These are phyloP conservation scores for Neospermospora avenae DNA, from an alignment of 2,329 filamentous ascomycete species.

Conservation along the genomic window DNA sequence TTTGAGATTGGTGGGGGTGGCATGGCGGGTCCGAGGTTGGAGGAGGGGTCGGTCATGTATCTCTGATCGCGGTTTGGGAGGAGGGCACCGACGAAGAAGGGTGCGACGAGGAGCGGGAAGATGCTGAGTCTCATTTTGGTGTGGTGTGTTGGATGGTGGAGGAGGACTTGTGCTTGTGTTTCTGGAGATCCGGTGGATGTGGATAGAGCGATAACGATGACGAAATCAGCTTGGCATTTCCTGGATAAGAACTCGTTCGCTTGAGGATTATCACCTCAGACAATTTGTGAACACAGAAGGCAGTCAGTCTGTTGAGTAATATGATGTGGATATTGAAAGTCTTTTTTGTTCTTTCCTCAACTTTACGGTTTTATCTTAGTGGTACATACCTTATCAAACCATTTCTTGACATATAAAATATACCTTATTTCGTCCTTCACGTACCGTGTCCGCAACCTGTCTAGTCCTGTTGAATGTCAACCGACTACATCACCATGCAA, in stretches of 20 bases:
- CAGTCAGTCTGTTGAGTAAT: no score
- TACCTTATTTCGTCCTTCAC: no score
- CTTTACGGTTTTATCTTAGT: no score
- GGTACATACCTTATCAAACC: no score
- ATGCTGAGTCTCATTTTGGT: conserved; percentile 22
- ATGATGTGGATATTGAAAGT: no score
- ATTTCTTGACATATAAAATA: no score
- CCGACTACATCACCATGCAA: no score
- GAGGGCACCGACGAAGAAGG: conserved; percentile 10
- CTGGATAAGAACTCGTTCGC: not conserved
- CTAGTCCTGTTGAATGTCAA: no score
- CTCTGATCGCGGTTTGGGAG: conserved; percentile 11
- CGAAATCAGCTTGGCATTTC: not conserved
- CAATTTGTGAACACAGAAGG: no score
- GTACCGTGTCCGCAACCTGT: no score
- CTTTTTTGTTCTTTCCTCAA: no score
- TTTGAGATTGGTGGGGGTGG: conserved; percentile 23
- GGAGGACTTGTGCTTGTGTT: not conserved
- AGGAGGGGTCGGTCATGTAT: conserved; percentile 15
- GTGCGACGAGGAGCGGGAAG: conserved; percentile 19
- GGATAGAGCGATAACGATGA: conserved; percentile 12
- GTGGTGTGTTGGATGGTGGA: not conserved
- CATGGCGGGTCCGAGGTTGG: conserved; percentile 29
- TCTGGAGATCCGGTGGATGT: not conserved
- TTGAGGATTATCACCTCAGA: no score